Evolutionary conservation across 2,329 filamentous ascomycete genomes (phyloP).

Genomic region (Diaporthe batatas): DNA sequence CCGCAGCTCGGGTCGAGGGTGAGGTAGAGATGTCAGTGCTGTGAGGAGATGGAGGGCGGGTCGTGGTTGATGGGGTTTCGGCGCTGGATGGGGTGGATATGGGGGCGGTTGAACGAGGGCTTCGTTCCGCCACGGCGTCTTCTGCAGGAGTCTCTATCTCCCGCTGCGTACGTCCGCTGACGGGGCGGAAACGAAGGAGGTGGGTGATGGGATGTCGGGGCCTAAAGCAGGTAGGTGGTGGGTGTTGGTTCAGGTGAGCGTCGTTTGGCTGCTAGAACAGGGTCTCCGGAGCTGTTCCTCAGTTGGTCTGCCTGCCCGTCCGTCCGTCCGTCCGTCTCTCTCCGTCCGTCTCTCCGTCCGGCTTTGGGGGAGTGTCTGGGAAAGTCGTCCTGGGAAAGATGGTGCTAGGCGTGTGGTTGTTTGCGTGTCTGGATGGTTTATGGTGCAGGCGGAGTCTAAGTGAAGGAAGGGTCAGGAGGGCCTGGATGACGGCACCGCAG

Average conservation of each 20-base stretch:
- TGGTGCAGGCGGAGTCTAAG: conserved; percentile 8
- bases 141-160: conserved; percentile 56
- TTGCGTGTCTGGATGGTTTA: not conserved
- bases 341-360: not conserved
- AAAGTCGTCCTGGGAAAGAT: not conserved
- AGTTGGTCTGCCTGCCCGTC: not conserved
- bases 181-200: conserved; percentile 34
- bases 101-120: conserved; percentile 59
- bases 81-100: conserved; percentile 72
- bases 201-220: not conserved
- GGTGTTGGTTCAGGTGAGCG: not conserved
- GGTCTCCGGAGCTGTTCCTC: not conserved
- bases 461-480: conserved; percentile 22
- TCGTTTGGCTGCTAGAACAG: not conserved
- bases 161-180: conserved; percentile 40
- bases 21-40: conserved; percentile 61
- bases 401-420: not conserved
- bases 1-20: conserved; percentile 45
- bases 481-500: conserved; percentile 39
- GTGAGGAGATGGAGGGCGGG: conserved; percentile 62
- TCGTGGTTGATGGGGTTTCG: conserved; percentile 75
- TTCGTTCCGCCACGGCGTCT: conserved; percentile 82
- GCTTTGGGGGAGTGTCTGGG: not conserved
- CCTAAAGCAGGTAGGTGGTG: not conserved
- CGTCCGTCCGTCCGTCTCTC: too few relatives aligned